Evolutionary conservation across 2,329 filamentous ascomycete species (phyloP), one percentile per base, ranked within the genome.

Genomic region (Atkinsonella hypoxylon): DNA sequence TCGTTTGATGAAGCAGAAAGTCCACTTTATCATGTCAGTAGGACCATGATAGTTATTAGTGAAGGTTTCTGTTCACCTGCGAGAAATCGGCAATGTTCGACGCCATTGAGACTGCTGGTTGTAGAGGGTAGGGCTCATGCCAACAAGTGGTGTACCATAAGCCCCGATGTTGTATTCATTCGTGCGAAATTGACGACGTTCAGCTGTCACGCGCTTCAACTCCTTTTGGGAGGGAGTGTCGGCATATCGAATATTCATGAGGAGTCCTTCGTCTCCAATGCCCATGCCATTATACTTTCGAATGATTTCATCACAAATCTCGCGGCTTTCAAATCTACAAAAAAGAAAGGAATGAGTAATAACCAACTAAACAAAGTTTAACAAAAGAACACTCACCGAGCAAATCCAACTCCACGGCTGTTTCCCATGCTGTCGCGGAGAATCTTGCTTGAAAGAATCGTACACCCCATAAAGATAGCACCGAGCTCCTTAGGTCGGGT

Each of bases 221-320:
- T 93, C 82, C 74, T 98, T 98, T 69, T 98, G 93, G 55, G 91
- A 87, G 50, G 93, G 88, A 38, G 93, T 98, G 64, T 98, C 93
- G 55, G 94, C 91, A 66, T 95, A 98, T 57, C 93, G 90, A 59
- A 98, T 89, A 70, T 96, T 90, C 70, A 93, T 81, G 56, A 90
- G 83, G 57, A 93, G 80, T 30, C 85, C 82, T 61, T 95, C 88
- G 34, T 86, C 82, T 40, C 87, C 87, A 57, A 87, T 78, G 31
- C 79, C 72, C 58, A 83, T 74, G 56, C 93, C 91, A 69, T 95
- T 90, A 70, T 87, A 98, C 56, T 85, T 82, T 59, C 77, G 76
- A 67, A 98, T 89, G 58, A 98, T 83, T 58, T 89, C 82, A 59
- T 97, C 90, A 58, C 93, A 97, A 58, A 94, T 77, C 0, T 94